phyloP scores from a whole-genome alignment of 495 filamentous ascomycete species.

The Jackrogersella multiformis region DNA sequence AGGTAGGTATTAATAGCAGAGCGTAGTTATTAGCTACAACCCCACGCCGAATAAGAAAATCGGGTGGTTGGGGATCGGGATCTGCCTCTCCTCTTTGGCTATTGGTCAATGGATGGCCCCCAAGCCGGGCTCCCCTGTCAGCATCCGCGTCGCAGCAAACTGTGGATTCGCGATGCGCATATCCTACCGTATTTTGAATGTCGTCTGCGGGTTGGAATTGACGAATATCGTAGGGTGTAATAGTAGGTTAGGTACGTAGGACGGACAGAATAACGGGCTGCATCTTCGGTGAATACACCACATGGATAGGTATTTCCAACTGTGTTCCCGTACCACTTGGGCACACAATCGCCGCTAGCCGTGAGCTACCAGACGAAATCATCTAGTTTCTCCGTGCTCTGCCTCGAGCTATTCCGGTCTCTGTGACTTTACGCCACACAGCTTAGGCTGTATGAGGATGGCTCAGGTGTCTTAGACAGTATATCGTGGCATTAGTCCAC shows the following conservation, averaged over 20 bases:
- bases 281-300: conserved; percentile 36
- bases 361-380: conserved; percentile 22
- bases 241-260: too few species aligned
- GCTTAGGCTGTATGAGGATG: conserved; percentile 33
- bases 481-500: conserved; percentile 38
- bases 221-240: conserved; percentile 11
- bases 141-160: conserved; percentile 41
- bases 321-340: conserved; percentile 30
- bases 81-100: conserved; percentile 22
- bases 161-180: conserved; percentile 35
- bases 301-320: conserved; percentile 24
- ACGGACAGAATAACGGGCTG: not conserved
- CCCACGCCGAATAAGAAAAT: conserved; percentile 30
- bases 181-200: conserved; percentile 15
- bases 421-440: conserved; percentile 30
- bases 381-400: conserved; percentile 29
- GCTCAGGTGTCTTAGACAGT: conserved; percentile 38
- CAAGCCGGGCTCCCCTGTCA: conserved; percentile 30
- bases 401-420: conserved; percentile 29
- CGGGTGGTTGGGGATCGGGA: conserved; percentile 43
- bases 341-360: conserved; percentile 34
- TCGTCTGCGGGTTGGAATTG: conserved; percentile 6
- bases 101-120: conserved; percentile 43
- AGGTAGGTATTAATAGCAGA: conserved; percentile 44
- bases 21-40: conserved; percentile 27